phyloP scores from a whole-genome alignment of 371 early-diverging fungal species.

The Mucor lusitanicus region DNA sequence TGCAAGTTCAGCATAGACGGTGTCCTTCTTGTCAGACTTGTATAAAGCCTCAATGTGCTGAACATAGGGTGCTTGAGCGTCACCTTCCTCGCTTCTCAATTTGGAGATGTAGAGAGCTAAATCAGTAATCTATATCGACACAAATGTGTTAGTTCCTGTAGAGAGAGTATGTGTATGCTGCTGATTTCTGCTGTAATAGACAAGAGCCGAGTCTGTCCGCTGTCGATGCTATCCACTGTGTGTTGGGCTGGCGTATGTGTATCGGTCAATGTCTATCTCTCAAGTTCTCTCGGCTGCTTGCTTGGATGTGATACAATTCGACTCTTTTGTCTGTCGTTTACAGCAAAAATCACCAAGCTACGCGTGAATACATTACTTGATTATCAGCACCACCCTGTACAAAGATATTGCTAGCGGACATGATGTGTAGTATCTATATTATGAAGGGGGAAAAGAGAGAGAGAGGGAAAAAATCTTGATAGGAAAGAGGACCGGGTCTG shows the following conservation, averaged over 20 bases:
- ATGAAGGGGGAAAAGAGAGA: neutral
- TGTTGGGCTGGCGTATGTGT: neutral
- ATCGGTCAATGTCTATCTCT: neutral
- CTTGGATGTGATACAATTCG: neutral
- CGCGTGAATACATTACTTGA: conserved; percentile 24
- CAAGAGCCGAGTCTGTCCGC: neutral
- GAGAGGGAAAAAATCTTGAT: neutral
- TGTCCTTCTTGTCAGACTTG: conserved; percentile 62
- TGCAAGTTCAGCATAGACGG: conserved; percentile 59
- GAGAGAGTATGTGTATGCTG: no score
- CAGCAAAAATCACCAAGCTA: neutral
- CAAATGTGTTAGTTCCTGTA: neutral
- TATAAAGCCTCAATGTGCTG: conserved; percentile 53
- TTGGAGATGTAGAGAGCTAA: conserved; percentile 61
- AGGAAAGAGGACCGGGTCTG: neutral
- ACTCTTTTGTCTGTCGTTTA: neutral
- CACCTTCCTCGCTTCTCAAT: conserved; percentile 56
- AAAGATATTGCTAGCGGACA: conserved; percentile 29
- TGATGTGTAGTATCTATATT: conserved; percentile 10
- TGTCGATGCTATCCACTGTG: neutral
- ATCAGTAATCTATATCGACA: conserved; percentile 50
- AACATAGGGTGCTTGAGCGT: conserved; percentile 52
- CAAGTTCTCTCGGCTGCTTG: neutral
- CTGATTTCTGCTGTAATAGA: neutral
- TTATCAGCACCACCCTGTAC: conserved; percentile 26